Evolutionary conservation across 371 early-diverging fungal genomes (phyloP).

Genomic region (Polyrhizophydium stewartii): DNA sequence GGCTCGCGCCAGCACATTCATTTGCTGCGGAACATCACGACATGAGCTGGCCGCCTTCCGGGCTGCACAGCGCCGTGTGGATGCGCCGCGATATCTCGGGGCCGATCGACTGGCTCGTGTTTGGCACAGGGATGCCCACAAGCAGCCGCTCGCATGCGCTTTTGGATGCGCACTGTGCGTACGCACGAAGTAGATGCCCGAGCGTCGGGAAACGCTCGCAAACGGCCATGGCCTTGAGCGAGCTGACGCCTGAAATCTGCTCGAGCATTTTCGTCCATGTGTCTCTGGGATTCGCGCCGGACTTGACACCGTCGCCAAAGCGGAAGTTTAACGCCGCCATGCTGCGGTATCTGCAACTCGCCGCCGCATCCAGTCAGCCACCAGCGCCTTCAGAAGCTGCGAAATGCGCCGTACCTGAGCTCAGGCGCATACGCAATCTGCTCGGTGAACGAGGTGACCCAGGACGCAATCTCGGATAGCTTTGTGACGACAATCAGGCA

Average conservation of each 20-base stretch:
- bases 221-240: not conserved
- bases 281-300: not conserved
- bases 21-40: too few species aligned
- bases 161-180: not conserved
- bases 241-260: not conserved
- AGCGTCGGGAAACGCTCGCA: not conserved
- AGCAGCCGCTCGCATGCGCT: not conserved
- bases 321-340: not conserved
- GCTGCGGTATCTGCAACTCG: not conserved
- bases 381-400: too few species aligned
- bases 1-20: too few species aligned
- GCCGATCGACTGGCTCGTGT: not conserved
- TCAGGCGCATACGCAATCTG: slow-evolving; percentile 1
- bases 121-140: not conserved
- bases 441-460: not conserved
- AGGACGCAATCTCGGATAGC: not conserved
- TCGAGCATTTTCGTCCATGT: not conserved
- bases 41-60: not conserved
- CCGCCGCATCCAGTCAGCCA: not conserved
- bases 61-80: not conserved
- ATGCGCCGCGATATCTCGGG: not conserved
- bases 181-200: not conserved
- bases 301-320: not conserved
- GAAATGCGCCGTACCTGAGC: not conserved
- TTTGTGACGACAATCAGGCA: not conserved